Base-by-base conservation (phyloP, 495 filamentous ascomycete species). In the Neurospora sp. region DNA sequence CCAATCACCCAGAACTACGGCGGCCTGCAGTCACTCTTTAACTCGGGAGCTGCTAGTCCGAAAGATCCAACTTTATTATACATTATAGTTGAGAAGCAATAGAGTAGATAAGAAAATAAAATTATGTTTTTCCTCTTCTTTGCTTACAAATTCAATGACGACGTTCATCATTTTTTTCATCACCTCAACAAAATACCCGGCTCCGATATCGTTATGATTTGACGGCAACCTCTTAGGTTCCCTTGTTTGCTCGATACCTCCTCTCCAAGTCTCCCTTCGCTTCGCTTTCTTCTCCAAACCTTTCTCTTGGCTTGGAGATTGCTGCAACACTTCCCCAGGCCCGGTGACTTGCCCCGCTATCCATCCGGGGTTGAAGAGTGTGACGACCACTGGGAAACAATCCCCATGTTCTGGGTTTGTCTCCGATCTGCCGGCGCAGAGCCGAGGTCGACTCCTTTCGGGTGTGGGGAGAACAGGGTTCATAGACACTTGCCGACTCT, bases 341-440 rank as follows among this genome's bases (percentile, higher is more conserved):
- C 53, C 53, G 53, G 53, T 27, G 53, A 61, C 53, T 27, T 61
- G 53, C 53, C 53, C 53, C 53, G 53, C 53, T 14, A 61, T 61
- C 53, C 53, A 61, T 61, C 53, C 53, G 53, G 53, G 53, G 53
- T 22, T 53, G 9, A 48, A 48, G 12, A 59, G 27, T 31, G 27
- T 31, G 22, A 31, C 53, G 27, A 31, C 45, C 45, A 61, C 10
- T 16, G 22, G 27, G 10, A 27, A 22, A 14, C 12, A 44, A 31
- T 9, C 53, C 53, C 53, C 53, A 61, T 61, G 53, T 61, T 61
- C 35, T 61, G 53, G 53, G 12, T 61, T 61, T 61, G 53, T 61
- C 53, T 80, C 79, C 79, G 79, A 77, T 81, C 76, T 80, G 72
- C 79, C 79, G 80, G 74, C 59, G 70, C 71, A 78, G 72, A 81